These are phyloP conservation scores for Diaporthe destruens DNA, from an alignment of 2,329 filamentous ascomycete genomes.

Conservation along the genomic window DNA sequence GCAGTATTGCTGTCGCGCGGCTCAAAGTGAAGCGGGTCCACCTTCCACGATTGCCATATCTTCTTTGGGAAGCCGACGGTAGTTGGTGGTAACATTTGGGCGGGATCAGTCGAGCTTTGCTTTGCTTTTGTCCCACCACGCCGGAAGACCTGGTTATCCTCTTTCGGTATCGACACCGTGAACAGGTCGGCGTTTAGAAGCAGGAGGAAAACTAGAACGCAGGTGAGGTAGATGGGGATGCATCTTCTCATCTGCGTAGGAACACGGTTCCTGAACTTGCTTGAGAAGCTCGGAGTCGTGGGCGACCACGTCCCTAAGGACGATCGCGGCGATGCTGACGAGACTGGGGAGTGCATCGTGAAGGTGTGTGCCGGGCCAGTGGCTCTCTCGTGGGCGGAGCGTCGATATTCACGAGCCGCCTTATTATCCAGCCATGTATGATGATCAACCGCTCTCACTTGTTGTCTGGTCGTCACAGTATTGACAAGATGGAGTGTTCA, in stretches of 20 bases:
- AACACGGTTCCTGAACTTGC: slow-evolving; percentile 49
- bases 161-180: slow-evolving; percentile 36
- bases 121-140: slow-evolving; percentile 44
- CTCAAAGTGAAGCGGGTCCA: slow-evolving; percentile 75
- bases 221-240: slow-evolving; percentile 60
- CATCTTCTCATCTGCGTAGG: slow-evolving; percentile 56
- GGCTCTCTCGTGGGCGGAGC: slow-evolving; percentile 34
- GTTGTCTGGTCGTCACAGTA: neutral
- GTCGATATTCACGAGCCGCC: slow-evolving; percentile 5
- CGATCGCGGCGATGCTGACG: slow-evolving; percentile 38
- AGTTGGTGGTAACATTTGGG: slow-evolving; percentile 39
- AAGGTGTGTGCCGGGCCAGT: slow-evolving; percentile 10
- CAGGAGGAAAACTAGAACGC: slow-evolving; percentile 59
- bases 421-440: neutral
- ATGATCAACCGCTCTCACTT: slow-evolving; percentile 12
- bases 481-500: neutral
- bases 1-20: slow-evolving; percentile 71
- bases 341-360: slow-evolving; percentile 39
- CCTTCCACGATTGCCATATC: slow-evolving; percentile 85
- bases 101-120: slow-evolving; percentile 33
- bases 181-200: slow-evolving; percentile 60
- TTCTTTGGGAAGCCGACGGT: slow-evolving; percentile 68
- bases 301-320: slow-evolving; percentile 45
- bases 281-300: slow-evolving; percentile 44
- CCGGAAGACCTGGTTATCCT: slow-evolving; percentile 44